phyloP scores from a whole-genome alignment of 768 basidiomycete genomes.

The Postia placenta region DNA sequence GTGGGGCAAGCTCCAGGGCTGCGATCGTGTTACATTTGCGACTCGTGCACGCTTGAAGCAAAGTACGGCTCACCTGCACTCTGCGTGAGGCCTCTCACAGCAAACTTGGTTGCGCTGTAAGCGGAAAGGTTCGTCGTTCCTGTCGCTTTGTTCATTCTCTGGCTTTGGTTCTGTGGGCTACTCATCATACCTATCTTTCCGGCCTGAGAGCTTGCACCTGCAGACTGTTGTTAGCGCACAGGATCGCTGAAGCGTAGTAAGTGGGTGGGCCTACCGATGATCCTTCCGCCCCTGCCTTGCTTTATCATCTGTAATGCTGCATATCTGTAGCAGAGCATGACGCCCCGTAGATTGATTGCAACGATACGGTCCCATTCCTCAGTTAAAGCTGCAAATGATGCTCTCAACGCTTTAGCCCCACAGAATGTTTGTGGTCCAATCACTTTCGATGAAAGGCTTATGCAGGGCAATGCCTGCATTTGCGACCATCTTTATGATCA shows the following conservation, averaged over 20 bases:
- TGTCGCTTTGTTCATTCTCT: too few relatives aligned
- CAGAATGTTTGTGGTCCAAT: not conserved
- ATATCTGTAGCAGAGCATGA: slow-evolving; percentile 33
- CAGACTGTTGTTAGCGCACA: not conserved
- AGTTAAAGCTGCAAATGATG: slow-evolving; percentile 5
- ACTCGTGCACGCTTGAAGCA: not conserved
- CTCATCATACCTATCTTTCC: slow-evolving; percentile 12
- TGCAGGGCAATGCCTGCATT: slow-evolving; percentile 20
- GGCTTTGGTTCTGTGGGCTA: slow-evolving; percentile 1
- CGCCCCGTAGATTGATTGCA: slow-evolving; percentile 26
- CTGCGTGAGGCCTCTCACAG: slow-evolving; percentile 21
- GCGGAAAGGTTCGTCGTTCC: slow-evolving; percentile 9
- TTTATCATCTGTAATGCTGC: slow-evolving; percentile 34
- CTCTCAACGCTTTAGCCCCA: not conserved
- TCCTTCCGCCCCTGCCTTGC: slow-evolving; percentile 33
- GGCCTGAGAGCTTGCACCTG: slow-evolving; percentile 14
- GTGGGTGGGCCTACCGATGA: slow-evolving; percentile 25
- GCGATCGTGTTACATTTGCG: slow-evolving; percentile 1
- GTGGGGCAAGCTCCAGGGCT: slow-evolving; percentile 17
- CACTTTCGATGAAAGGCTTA: slow-evolving; percentile 13
- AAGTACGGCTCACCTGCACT: slow-evolving; percentile 9
- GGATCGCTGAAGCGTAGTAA: not conserved
- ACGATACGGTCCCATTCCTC: slow-evolving; percentile 16
- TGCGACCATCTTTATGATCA: slow-evolving; percentile 18
- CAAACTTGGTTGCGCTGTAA: slow-evolving; percentile 22